Percentiles rank a stretch among this genome's conserved stretches.
Conservation (phyloP, 371 early-diverging fungal species). For the Apophysomyces trapeziformis region DNA sequence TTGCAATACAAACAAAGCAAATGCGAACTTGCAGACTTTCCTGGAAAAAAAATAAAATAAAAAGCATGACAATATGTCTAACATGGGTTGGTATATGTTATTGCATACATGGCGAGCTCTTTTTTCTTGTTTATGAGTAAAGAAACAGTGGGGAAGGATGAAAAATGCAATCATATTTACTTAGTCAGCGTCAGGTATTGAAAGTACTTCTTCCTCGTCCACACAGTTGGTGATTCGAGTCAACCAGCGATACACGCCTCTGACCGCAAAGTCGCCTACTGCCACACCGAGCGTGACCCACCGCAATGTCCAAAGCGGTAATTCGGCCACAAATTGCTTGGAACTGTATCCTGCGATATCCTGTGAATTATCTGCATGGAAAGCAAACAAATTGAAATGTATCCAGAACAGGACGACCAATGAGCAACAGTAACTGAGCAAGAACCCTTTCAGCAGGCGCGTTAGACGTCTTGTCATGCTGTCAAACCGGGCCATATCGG, state of each 20-base stretch:
- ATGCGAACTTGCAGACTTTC: not conserved
- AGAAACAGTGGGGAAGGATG: not conserved
- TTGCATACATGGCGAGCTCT: not conserved
- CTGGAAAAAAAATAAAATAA: not conserved
- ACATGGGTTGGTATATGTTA: not conserved
- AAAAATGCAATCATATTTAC: not conserved
- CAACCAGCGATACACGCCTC: slow-evolving; percentile 43
- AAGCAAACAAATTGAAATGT: slow-evolving; percentile 65
- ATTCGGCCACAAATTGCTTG: slow-evolving; percentile 57
- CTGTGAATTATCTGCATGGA: slow-evolving; percentile 42
- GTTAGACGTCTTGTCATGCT: slow-evolving; percentile 22
- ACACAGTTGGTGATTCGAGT: slow-evolving; percentile 30
- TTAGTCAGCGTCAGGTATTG: slow-evolving; percentile 15
- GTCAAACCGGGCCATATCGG: slow-evolving; percentile 18
- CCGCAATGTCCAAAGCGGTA: slow-evolving; percentile 63
- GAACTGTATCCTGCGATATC: slow-evolving; percentile 23
- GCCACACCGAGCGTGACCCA: slow-evolving; percentile 68
- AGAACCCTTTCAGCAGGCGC: slow-evolving; percentile 30
- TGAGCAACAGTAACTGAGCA: slow-evolving; percentile 47
- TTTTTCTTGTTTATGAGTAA: not conserved
- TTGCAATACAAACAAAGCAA: no score
- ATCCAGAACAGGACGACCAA: slow-evolving; percentile 65
- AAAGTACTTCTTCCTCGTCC: slow-evolving; percentile 49
- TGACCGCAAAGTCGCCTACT: slow-evolving; percentile 50
- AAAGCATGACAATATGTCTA: not conserved